These are phyloP conservation scores for Podospora fimiseda DNA, from an alignment of 495 filamentous ascomycete genomes.

Conservation along the genomic window DNA sequence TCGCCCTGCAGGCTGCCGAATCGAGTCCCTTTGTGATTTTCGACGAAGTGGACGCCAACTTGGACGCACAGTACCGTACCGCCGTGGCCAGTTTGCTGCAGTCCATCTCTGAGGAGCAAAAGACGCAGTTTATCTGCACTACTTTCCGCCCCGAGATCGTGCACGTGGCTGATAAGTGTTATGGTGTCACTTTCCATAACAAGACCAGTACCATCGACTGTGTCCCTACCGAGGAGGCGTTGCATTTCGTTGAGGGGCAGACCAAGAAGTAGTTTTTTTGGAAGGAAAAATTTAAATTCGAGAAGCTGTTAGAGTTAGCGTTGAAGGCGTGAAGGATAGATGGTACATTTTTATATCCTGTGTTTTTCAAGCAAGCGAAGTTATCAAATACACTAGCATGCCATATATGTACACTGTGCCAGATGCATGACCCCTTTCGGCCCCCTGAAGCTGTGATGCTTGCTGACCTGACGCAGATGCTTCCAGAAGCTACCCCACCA, in stretches of 20 bases:
- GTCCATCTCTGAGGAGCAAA: slow-evolving; percentile 58
- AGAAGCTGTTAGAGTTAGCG: too few relatives aligned
- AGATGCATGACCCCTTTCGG: background rate
- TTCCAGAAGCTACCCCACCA: slow-evolving; percentile 19
- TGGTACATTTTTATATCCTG: background rate
- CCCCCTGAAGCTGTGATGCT: background rate
- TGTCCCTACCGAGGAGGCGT: slow-evolving; percentile 76
- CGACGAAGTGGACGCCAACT: slow-evolving; percentile 97
- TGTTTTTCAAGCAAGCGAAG: too few relatives aligned
- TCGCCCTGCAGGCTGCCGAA: slow-evolving; percentile 97
- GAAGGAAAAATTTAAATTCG: too few relatives aligned
- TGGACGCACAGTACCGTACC: slow-evolving; percentile 95
- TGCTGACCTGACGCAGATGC: slow-evolving; percentile 1
- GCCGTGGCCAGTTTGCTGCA: slow-evolving; percentile 84
- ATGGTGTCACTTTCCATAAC: slow-evolving; percentile 88
- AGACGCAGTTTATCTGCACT: slow-evolving; percentile 73
- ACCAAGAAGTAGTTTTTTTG: slow-evolving; percentile 14
- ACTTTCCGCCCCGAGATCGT: slow-evolving; percentile 98
- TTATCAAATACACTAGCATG: too few relatives aligned
- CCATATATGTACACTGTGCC: too few relatives aligned
- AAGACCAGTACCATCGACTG: slow-evolving; percentile 91
- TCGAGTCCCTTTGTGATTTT: slow-evolving; percentile 98
- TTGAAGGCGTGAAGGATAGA: too few relatives aligned
- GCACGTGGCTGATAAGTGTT: slow-evolving; percentile 92
- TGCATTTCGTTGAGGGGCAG: slow-evolving; percentile 86